These are phyloP conservation scores for Sclerotinia subarctica DNA, from an alignment of 2,329 filamentous ascomycete species.

Conservation along the genomic window DNA sequence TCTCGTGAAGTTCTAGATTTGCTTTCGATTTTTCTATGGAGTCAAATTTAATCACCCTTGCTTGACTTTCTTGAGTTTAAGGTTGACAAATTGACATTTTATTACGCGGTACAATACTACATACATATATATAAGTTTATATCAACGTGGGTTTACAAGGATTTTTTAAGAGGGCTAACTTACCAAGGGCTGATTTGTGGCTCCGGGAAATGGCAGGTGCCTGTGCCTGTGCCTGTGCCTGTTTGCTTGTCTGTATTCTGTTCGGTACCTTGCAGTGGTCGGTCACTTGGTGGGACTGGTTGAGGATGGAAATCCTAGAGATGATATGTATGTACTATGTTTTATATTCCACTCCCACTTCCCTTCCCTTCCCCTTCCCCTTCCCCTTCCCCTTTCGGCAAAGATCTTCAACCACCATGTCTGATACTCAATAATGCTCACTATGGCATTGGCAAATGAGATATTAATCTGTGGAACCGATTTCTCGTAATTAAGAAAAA, in stretches of 20 bases:
- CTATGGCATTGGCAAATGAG: not conserved
- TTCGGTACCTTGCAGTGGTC: not conserved
- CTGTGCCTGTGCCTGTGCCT: not conserved
- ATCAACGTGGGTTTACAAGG: not conserved
- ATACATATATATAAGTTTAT: not conserved
- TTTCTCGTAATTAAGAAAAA: not conserved
- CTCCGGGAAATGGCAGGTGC: not conserved
- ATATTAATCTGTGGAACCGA: constrained; percentile 4
- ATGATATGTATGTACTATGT: too few relatives aligned
- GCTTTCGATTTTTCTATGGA: not conserved
- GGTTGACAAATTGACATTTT: not conserved
- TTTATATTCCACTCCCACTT: not conserved
- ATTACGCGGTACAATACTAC: too few relatives aligned
- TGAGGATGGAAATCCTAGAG: not conserved
- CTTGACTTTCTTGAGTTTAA: not conserved
- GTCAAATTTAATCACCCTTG: not conserved
- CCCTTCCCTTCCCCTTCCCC: not conserved
- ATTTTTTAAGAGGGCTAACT: not conserved
- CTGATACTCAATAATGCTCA: not conserved
- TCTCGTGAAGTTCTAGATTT: not conserved
- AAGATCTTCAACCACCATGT: not conserved
- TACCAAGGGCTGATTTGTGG: not conserved
- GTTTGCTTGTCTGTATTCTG: not conserved
- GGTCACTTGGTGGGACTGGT: constrained; percentile 2
- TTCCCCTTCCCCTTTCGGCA: not conserved